Percentiles rank a stretch among this genome's conserved stretches.
Conservation (phyloP, 345 rosid genomes). For the Fremontodendron californicum region DNA sequence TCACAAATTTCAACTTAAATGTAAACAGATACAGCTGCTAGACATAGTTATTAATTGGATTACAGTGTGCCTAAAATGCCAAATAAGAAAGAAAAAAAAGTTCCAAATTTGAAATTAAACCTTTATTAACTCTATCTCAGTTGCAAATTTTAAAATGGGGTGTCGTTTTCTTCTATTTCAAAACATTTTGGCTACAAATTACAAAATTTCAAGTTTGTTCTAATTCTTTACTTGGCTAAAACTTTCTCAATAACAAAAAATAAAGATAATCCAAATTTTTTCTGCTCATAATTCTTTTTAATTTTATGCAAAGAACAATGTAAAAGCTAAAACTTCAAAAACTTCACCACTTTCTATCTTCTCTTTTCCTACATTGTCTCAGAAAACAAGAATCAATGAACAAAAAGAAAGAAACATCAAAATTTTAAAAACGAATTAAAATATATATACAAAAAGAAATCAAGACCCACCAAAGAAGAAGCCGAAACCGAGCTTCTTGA, state of each 20-base stretch:
- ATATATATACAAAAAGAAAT: neutral
- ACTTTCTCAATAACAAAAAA: neutral
- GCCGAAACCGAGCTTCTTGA: slow-evolving; percentile 39
- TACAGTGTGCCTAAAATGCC: neutral
- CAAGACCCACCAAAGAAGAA: slow-evolving; percentile 51
- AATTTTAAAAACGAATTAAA: neutral
- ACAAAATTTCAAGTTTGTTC: neutral
- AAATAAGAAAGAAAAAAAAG: no score
- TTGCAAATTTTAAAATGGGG: neutral
- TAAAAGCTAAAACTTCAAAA: neutral
- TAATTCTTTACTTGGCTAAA: neutral
- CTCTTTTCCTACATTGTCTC: neutral
- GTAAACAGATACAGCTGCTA: neutral
- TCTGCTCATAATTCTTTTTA: neutral
- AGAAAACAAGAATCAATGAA: neutral
- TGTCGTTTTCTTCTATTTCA: neutral
- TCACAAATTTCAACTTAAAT: neutral
- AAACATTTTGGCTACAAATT: neutral
- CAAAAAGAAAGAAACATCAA: neutral
- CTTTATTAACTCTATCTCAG: neutral
- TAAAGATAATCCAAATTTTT: neutral
- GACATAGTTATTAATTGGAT: neutral
- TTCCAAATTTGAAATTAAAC: neutral
- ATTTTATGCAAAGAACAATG: neutral
- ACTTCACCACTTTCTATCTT: neutral